Evolutionary conservation across 257 asterid genomes (phyloP), one percentile per base, ranked within the genome.

Genomic region (Eustoma russellianum): DNA sequence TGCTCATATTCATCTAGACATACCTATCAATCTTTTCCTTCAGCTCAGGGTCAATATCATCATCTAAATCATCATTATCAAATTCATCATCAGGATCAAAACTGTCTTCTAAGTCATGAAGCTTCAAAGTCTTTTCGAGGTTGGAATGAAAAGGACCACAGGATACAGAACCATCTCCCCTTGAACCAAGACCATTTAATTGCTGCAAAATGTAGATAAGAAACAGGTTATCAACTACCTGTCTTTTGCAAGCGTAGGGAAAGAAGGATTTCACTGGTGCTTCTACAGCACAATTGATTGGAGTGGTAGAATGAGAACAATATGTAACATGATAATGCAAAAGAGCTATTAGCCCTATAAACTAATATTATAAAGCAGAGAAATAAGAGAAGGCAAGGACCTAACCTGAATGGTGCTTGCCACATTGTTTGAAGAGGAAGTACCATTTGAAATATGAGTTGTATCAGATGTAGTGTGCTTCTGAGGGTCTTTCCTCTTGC

Each of bases 21-120:
- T 70, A 85, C 98, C 94, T 81, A 71, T 92, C 98, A 52, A 88
- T 83, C 75, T 82, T 53, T 76, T 88, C 98, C 77, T 85, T 83
- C 80, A 80, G 62, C 50, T 81, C 97, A 65, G 95, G 98, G 64
- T 88, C 97, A 66, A 88, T 77, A 48, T 71, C 97, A 53, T 86
- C 95, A 33, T 88, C 97, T 67, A 82, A 60, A 73, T 82, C 95
- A 50, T 78, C 86, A 49, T 69, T 79, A 65, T 82, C 98, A 74
- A 78, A 83, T 53, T 75, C 92, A 61, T 70, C 81, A 66, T 79
- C 93, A 56, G 80, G 74, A 55, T 71, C 60, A 68, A 83, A 75
- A 61, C 69, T 66, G 41, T 66, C 87, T 57, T 74, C 79, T 49
- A 72, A 44, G 56, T 74, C 74, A 72, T 68, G 82, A 66, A 70